Evolutionary conservation across 352 stramenopile species (phyloP), one percentile per base, ranked within the genome.

Genomic region (Globisporangium nagaii): DNA sequence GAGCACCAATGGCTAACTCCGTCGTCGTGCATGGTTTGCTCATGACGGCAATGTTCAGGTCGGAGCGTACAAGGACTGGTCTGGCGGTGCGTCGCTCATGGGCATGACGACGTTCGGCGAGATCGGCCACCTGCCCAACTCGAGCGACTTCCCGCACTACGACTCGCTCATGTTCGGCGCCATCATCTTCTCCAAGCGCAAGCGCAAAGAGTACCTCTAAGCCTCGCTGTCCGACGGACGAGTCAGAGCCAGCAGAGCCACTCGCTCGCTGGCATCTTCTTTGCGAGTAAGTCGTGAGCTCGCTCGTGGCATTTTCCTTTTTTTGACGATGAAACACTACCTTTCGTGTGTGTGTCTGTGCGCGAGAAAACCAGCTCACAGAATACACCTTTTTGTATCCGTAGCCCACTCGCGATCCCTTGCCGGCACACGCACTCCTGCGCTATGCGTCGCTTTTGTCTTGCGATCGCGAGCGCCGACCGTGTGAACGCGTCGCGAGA

Each of bases 111-210:
- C 84, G 35, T 95, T 93, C 53, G 84, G 84, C 15, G 81, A 95
- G 69, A 91, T 95, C 44, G 84, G 84, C 3, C 84, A 93, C 56
- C 41, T 95, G 58, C 76, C 77, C 13, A 79, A 90, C 55, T 84
- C 77, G 60, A 90, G 73, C 58, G 77, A 90, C 59, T 83, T 87
- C 35, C 84, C 84, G 35, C 84, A 93, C 66, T 95, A 92, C 50
- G 84, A 95, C 53, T 90, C 82, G 65, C 80, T 95, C 67, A 95
- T 95, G 84, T 95, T 95, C 49, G 83, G 82, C 17, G 81, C 79
- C 31, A 84, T 95, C 53, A 86, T 92, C 62, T 95, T 89, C 58
- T 92, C 81, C 45, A 93, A 89, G 58, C 80, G 80, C 50, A 90
- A 81, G 52, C 83, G 82, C 39, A 86, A 87, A 60, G 74, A 88